phyloP scores from a whole-genome alignment of 345 rosid species.

The Murraya paniculata region DNA sequence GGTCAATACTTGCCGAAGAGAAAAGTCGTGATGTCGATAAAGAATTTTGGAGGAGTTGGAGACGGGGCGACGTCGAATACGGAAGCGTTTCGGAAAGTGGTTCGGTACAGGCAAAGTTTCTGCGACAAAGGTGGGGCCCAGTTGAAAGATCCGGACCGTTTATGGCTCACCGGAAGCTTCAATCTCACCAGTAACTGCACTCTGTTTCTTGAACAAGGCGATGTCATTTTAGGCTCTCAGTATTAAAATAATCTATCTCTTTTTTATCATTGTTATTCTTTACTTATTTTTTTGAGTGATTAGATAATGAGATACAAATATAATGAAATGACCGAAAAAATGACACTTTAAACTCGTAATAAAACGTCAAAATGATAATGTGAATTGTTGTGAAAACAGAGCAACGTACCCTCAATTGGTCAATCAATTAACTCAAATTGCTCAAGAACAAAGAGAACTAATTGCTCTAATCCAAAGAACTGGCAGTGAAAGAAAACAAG shows the following conservation, averaged over 20 bases:
- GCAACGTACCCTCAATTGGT: too few species aligned
- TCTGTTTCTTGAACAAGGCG: constrained; percentile 75
- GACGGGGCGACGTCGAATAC: constrained; percentile 82
- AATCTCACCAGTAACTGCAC: constrained; percentile 93
- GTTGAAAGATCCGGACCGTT: constrained; percentile 74
- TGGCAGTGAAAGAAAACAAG: too few species aligned
- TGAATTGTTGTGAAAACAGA: too few species aligned
- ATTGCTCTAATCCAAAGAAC: too few species aligned
- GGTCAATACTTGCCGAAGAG: constrained; percentile 27
- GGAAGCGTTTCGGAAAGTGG: constrained; percentile 65
- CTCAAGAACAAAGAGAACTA: too few species aligned
- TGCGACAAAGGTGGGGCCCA: constrained; percentile 56
- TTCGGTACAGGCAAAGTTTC: constrained; percentile 46
- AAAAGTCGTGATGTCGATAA: constrained; percentile 61
- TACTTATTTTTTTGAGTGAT: too few species aligned
- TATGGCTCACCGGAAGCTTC: constrained; percentile 90
- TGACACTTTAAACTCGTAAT: too few species aligned
- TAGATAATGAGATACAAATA: too few species aligned
- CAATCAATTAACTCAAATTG: too few species aligned
- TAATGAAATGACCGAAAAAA: too few species aligned
- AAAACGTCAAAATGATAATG: too few species aligned
- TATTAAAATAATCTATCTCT: constrained; percentile 8
- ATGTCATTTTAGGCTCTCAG: constrained; percentile 88
- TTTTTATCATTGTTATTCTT: too few species aligned
- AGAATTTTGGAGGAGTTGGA: constrained; percentile 87